Conservation (phyloP, 2,329 filamentous ascomycete species). For the Diaporthe sp. region DNA sequence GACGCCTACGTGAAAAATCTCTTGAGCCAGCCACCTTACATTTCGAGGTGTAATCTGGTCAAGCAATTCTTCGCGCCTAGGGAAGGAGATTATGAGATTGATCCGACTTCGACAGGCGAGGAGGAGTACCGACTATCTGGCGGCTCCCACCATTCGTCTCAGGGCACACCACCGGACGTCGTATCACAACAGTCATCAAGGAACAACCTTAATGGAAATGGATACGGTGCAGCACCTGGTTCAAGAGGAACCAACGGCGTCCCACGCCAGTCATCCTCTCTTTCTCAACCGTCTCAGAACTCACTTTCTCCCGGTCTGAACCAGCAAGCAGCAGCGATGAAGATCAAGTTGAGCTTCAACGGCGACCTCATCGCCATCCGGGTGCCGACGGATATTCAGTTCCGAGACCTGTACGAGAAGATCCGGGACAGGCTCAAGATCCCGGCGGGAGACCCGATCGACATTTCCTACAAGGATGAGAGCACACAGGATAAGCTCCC, state of each 20-base stretch:
- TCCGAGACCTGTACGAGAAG: constrained; percentile 84
- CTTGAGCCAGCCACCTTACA: constrained; percentile 85
- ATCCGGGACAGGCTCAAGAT: constrained; percentile 88
- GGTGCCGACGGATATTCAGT: constrained; percentile 85
- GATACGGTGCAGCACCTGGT: constrained; percentile 66
- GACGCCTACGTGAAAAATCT: constrained; percentile 97
- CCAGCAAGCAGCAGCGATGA: constrained; percentile 73
- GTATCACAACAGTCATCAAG: constrained; percentile 76
- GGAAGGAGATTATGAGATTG: constrained; percentile 93
- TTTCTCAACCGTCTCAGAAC: constrained; percentile 68
- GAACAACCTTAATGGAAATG: constrained; percentile 72
- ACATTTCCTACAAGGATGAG: constrained; percentile 90
- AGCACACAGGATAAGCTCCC: constrained; percentile 80
- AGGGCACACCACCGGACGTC: constrained; percentile 71
- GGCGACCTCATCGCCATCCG: constrained; percentile 93
- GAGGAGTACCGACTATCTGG: constrained; percentile 83
- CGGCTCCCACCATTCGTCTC: constrained; percentile 76
- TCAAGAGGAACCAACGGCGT: constrained; percentile 56
- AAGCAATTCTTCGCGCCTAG: constrained; percentile 92
- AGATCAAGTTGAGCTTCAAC: constrained; percentile 95
- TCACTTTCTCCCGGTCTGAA: constrained; percentile 67
- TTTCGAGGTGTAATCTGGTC: constrained; percentile 86
- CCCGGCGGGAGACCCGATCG: constrained; percentile 75
- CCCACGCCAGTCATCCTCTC: constrained; percentile 60
- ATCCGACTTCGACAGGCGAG: constrained; percentile 73